These are phyloP conservation scores for Vararia minispora DNA, from an alignment of 768 basidiomycete genomes.

Conservation along the genomic window DNA sequence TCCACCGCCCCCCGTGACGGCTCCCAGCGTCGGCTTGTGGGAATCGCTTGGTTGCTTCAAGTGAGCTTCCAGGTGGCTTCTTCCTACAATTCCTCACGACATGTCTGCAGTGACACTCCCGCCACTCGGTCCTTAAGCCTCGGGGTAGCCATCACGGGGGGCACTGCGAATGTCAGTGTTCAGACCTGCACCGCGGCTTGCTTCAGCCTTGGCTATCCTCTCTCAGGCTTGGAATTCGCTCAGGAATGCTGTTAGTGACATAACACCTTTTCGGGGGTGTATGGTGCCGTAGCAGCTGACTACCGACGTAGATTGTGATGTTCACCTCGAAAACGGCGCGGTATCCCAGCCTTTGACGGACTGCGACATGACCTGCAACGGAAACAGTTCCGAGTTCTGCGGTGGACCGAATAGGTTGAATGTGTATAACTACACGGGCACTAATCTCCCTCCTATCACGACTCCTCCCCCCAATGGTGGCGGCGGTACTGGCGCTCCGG, in stretches of 20 bases:
- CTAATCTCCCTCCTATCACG: constrained; percentile 26
- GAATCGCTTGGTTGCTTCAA: constrained; percentile 64
- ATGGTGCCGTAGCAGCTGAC: not conserved
- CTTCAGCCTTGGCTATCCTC: constrained; percentile 36
- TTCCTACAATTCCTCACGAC: constrained; percentile 1
- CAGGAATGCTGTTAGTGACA: constrained; percentile 55
- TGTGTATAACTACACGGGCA: constrained; percentile 61
- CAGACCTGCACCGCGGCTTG: constrained; percentile 52
- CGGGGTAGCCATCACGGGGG: constrained; percentile 18
- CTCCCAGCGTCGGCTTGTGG: constrained; percentile 52
- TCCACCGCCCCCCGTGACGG: constrained; percentile 42
- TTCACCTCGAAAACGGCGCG: constrained; percentile 34
- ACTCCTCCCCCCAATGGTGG: constrained; percentile 23
- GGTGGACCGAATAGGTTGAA: constrained; percentile 62
- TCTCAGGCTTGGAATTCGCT: constrained; percentile 30
- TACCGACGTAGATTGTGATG: constrained; percentile 34
- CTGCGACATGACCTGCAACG: constrained; percentile 59
- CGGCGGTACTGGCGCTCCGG: constrained; percentile 11
- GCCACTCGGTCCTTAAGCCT: constrained; percentile 24
- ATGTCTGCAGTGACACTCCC: constrained; percentile 23
- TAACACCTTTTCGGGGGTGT: no score
- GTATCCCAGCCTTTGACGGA: constrained; percentile 34
- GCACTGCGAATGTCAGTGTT: constrained; percentile 36
- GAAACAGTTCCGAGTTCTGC: constrained; percentile 55
- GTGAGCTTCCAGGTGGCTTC: constrained; percentile 24